phyloP scores from a whole-genome alignment of 31 red algal genomes.

The Odonthalia washingtoniensis region DNA sequence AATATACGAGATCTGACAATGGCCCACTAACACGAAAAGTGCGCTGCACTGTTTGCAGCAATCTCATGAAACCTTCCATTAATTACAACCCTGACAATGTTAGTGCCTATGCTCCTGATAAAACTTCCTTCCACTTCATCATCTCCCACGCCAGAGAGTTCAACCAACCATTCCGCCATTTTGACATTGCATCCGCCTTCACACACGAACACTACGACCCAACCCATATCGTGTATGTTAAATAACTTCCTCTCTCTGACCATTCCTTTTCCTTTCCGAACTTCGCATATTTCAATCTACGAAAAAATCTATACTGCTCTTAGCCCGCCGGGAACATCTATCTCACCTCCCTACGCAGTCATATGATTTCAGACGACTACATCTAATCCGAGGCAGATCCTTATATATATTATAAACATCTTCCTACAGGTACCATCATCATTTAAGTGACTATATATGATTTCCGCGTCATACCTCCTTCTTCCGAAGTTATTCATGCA shows the following conservation, averaged over 20 bases:
- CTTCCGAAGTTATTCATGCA: background rate
- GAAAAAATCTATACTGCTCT: slow-evolving; percentile 6
- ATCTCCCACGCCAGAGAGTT: background rate
- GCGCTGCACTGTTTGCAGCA: slow-evolving; percentile 20
- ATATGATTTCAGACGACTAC: background rate
- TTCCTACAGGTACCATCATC: background rate
- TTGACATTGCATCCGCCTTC: slow-evolving; percentile 34
- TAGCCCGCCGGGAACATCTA: background rate
- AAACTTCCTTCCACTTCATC: background rate
- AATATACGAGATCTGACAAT: background rate
- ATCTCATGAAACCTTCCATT: slow-evolving; percentile 25
- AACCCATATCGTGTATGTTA: slow-evolving; percentile 2
- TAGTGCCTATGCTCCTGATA: slow-evolving; percentile 9
- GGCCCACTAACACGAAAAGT: background rate
- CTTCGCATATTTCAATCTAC: background rate
- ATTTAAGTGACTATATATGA: slow-evolving; percentile 18
- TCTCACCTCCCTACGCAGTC: background rate
- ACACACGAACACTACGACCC: slow-evolving; percentile 13
- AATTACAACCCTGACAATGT: slow-evolving; percentile 26
- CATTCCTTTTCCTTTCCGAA: background rate
- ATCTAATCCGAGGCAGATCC: background rate
- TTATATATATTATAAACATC: background rate
- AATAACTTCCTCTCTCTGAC: slow-evolving; percentile 23
- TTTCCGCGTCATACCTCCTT: background rate
- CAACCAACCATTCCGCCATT: slow-evolving; percentile 19